Conservation (phyloP, 2,329 filamentous ascomycete genomes). For the Botrytis paeoniae region DNA sequence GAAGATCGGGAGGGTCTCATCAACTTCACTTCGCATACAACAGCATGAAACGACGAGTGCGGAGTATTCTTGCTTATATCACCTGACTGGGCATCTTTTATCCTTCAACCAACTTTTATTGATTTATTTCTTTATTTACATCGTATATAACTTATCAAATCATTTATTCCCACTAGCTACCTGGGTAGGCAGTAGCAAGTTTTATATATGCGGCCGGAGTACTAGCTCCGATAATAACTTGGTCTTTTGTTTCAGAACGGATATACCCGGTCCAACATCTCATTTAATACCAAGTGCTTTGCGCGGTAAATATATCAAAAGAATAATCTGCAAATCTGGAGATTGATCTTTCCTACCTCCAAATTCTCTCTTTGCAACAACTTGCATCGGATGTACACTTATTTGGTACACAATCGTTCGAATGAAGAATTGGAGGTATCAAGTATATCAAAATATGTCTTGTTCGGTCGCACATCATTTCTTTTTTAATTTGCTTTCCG, state of each 20-base stretch:
- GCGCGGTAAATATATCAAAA: not conserved
- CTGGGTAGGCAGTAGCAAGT: not conserved
- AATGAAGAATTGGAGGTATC: not conserved
- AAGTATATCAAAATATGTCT: not conserved
- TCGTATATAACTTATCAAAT: not conserved
- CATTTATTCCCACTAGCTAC: not conserved
- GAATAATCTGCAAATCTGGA: not conserved
- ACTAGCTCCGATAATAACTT: not conserved
- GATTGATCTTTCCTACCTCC: not conserved
- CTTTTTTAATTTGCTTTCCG: not conserved
- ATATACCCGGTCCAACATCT: not conserved
- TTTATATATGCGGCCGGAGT: not conserved
- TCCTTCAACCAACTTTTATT: not conserved
- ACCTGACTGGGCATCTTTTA: not conserved
- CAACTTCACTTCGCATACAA: not conserved
- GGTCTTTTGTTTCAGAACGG: not conserved
- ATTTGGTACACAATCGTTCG: not conserved
- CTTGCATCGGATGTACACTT: not conserved
- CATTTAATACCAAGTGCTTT: not conserved
- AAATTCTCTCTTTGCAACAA: not conserved
- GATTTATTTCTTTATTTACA: not conserved
- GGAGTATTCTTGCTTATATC: not conserved
- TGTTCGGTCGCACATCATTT: not conserved
- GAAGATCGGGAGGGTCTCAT: not conserved
- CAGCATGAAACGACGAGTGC: not conserved